These are phyloP conservation scores for Boletus pseudo-olivaceus DNA, from an alignment of 768 basidiomycete genomes.

Conservation along the genomic window DNA sequence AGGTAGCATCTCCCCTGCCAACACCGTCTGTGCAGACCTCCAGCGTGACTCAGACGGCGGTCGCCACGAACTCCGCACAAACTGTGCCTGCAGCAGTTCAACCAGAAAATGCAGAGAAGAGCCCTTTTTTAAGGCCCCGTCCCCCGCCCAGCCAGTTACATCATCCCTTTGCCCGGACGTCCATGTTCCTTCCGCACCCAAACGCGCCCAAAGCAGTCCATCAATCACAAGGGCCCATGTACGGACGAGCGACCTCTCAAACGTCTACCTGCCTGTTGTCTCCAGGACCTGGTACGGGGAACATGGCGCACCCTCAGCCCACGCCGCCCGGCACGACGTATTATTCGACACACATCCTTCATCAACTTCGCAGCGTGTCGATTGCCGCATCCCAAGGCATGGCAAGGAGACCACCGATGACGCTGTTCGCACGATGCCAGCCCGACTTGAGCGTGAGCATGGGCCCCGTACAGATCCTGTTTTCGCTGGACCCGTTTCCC, in stretches of 20 bases:
- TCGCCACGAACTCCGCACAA: conserved; percentile 17
- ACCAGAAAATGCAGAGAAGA: conserved; percentile 10
- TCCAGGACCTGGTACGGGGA: conserved; percentile 5
- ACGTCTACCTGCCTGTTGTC: conserved; percentile 11
- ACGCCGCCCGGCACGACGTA: conserved; percentile 27
- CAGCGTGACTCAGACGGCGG: conserved; percentile 5
- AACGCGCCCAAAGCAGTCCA: conserved; percentile 44
- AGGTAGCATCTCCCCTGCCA: conserved; percentile 8
- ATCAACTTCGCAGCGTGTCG: conserved; percentile 22
- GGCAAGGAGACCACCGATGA: conserved; percentile 28
- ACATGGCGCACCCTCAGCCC: background rate
- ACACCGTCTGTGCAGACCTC: conserved; percentile 11
- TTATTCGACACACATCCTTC: conserved; percentile 27
- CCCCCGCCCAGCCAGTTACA: conserved; percentile 14
- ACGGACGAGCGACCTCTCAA: conserved; percentile 38
- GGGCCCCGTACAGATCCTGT: conserved; percentile 61
- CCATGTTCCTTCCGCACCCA: conserved; percentile 52
- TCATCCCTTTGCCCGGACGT: conserved; percentile 34
- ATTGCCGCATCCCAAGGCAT: conserved; percentile 20
- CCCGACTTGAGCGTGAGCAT: conserved; percentile 46
- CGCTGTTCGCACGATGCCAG: conserved; percentile 59
- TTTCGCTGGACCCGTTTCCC: conserved; percentile 51
- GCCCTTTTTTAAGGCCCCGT: conserved; percentile 27
- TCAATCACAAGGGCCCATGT: conserved; percentile 52
- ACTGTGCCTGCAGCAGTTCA: background rate